Evolutionary conservation across 768 basidiomycete species (phyloP).

Genomic region (Mycena rosella): DNA sequence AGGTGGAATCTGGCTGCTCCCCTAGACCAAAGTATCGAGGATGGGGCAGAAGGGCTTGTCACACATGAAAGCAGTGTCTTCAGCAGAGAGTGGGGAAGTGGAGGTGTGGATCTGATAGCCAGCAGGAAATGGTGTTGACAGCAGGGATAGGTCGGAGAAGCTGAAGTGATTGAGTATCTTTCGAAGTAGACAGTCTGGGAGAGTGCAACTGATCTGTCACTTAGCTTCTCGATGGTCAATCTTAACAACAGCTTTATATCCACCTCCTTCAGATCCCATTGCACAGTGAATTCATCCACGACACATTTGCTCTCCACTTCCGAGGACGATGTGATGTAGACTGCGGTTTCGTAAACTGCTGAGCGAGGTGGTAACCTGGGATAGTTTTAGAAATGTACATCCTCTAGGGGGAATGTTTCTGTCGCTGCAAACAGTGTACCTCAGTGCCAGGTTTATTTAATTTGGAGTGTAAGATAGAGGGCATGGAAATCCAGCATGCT

Average conservation of each 20-base stretch:
- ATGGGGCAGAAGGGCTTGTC: slow-evolving; percentile 37
- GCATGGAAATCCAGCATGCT: too few relatives aligned
- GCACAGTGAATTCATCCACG: slow-evolving; percentile 11
- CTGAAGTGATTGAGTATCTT: neutral
- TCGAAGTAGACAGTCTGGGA: neutral
- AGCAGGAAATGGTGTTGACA: neutral
- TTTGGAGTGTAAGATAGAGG: too few relatives aligned
- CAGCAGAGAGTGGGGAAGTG: neutral
- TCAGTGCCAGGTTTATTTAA: too few relatives aligned
- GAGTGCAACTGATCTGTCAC: slow-evolving; percentile 3
- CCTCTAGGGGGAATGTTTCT: too few relatives aligned
- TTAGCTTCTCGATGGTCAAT: slow-evolving; percentile 19
- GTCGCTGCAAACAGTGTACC: too few relatives aligned
- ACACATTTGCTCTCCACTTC: slow-evolving; percentile 13
- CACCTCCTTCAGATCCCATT: slow-evolving; percentile 26
- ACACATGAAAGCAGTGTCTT: slow-evolving; percentile 22
- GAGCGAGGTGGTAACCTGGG: too few relatives aligned
- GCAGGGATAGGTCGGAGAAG: neutral
- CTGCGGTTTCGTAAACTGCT: too few relatives aligned
- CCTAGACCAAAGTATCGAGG: slow-evolving; percentile 36
- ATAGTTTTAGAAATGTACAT: too few relatives aligned
- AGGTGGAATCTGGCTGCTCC: slow-evolving; percentile 5
- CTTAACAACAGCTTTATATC: slow-evolving; percentile 13
- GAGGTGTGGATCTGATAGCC: neutral
- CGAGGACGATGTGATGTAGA: too few relatives aligned